Evolutionary conservation across 2,329 filamentous ascomycete species (phyloP).

Genomic region (Zasmidium cellare): DNA sequence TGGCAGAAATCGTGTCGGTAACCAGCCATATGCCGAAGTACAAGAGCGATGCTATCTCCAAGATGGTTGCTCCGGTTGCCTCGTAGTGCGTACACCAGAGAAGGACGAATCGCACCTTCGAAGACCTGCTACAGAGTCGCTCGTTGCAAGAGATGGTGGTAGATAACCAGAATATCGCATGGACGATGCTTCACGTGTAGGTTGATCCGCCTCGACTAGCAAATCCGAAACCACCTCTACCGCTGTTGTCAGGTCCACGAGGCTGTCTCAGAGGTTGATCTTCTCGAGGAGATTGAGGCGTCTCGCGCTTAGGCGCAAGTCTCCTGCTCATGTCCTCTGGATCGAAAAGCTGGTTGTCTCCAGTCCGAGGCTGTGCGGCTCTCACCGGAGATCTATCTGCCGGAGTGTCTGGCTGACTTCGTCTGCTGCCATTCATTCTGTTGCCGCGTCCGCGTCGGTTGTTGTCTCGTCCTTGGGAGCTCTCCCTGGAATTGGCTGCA

Average conservation of each 20-base stretch:
- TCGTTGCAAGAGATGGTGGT: no score
- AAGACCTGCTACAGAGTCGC: no score
- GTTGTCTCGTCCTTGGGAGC: constrained; percentile 31
- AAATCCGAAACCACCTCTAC: constrained; percentile 77
- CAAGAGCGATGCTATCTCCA: no score
- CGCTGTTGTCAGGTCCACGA: constrained; percentile 73
- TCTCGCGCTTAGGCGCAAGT: constrained; percentile 53
- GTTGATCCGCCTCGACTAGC: constrained; percentile 57
- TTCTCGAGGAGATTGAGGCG: constrained; percentile 47
- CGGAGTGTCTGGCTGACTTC: constrained; percentile 36
- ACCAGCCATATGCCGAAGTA: background rate
- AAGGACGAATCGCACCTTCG: no score
- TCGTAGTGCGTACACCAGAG: no score
- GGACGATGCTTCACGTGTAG: background rate
- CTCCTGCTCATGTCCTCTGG: constrained; percentile 62
- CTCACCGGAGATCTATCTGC: constrained; percentile 37
- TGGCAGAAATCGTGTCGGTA: background rate
- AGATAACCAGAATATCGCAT: no score
- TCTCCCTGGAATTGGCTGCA: constrained; percentile 31
- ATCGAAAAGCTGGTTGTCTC: constrained; percentile 70
- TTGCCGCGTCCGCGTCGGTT: constrained; percentile 21
- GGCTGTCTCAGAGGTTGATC: constrained; percentile 72
- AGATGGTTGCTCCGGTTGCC: no score
- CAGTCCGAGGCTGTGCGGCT: constrained; percentile 25
- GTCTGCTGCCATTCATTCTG: constrained; percentile 35